phyloP scores from a whole-genome alignment of 345 rosid genomes.

The Salix koriyanagi region DNA sequence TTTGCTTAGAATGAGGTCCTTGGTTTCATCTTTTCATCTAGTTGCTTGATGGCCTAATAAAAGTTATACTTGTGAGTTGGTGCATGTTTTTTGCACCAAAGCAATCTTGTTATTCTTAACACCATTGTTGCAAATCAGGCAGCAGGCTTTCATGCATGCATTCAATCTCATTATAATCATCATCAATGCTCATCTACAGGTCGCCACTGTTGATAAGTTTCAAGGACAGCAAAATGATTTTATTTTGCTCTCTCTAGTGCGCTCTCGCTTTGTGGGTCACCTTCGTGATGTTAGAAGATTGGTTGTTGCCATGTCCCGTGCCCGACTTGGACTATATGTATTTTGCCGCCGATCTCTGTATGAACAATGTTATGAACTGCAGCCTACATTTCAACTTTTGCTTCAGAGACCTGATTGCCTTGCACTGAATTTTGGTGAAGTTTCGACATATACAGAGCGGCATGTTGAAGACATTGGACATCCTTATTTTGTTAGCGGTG shows the following conservation, averaged over 20 bases:
- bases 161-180: background rate
- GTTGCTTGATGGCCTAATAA: background rate
- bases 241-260: constrained; percentile 88
- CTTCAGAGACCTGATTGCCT: constrained; percentile 84
- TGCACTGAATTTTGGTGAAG: constrained; percentile 60
- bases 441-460: constrained; percentile 66
- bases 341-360: constrained; percentile 87
- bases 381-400: constrained; percentile 78
- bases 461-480: constrained; percentile 63
- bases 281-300: constrained; percentile 95
- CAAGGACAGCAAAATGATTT: constrained; percentile 99
- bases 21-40: background rate
- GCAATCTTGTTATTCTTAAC: background rate
- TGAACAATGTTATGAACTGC: constrained; percentile 95
- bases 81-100: background rate
- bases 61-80: background rate
- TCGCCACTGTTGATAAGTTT: constrained; percentile 95
- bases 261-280: constrained; percentile 95
- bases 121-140: too few relatives aligned
- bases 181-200: constrained; percentile 42
- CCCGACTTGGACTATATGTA: constrained; percentile 83
- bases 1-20: background rate
- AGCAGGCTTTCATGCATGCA: too few relatives aligned
- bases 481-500: constrained; percentile 51
- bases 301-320: constrained; percentile 98